Evolutionary conservation across 1,284 basidiomycete genomes (phyloP).

Genomic region (Pterula multifida): DNA sequence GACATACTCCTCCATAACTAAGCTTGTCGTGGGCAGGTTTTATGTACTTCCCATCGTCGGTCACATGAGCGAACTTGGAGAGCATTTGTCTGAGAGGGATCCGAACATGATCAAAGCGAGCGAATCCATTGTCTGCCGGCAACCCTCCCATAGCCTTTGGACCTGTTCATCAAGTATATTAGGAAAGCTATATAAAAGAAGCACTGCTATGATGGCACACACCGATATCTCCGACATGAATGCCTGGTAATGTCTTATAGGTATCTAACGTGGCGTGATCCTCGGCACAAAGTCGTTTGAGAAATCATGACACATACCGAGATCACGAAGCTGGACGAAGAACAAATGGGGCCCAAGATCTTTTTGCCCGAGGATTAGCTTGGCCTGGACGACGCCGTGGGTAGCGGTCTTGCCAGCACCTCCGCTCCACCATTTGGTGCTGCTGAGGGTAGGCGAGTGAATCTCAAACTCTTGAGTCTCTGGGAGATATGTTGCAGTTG

Average conservation of each 20-base stretch:
- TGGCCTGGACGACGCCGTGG: slow-evolving; percentile 71
- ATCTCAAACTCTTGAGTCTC: slow-evolving; percentile 64
- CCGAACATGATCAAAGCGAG: slow-evolving; percentile 57
- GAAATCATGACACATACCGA: slow-evolving; percentile 25
- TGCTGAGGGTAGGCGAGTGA: slow-evolving; percentile 65
- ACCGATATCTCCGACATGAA: slow-evolving; percentile 70
- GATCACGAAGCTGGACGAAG: slow-evolving; percentile 53
- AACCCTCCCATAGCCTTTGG: slow-evolving; percentile 52
- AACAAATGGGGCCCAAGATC: slow-evolving; percentile 72
- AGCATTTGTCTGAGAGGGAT: slow-evolving; percentile 71
- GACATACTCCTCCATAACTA: slow-evolving; percentile 63
- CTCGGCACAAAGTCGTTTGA: neutral
- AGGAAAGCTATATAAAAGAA: neutral
- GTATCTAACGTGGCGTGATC: slow-evolving; percentile 26
- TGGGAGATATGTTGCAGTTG: slow-evolving; percentile 65
- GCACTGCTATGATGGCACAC: slow-evolving; percentile 1
- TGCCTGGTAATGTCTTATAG: slow-evolving; percentile 51
- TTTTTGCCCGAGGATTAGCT: slow-evolving; percentile 53
- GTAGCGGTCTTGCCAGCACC: slow-evolving; percentile 63
- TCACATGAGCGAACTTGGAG: slow-evolving; percentile 61
- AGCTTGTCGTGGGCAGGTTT: slow-evolving; percentile 64
- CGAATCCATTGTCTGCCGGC: slow-evolving; percentile 61
- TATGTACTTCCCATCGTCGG: slow-evolving; percentile 54
- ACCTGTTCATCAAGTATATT: slow-evolving; percentile 22
- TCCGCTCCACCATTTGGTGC: slow-evolving; percentile 80